Conservation (phyloP, 2,329 filamentous ascomycete species). For the Sclerotinia trifoliorum region DNA sequence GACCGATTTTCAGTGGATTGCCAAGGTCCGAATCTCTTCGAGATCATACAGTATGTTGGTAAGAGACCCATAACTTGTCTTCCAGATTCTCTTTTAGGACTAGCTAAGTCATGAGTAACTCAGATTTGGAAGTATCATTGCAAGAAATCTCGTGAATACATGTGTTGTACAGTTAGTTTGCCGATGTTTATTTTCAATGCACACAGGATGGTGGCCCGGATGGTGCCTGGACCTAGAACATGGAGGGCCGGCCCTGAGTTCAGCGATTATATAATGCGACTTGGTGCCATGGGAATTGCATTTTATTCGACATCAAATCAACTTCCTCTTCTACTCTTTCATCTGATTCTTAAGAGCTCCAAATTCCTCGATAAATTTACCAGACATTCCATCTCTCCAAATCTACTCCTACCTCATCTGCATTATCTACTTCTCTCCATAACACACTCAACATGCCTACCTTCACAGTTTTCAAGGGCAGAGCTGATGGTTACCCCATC, state of each 20-base stretch:
- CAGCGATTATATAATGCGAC: conserved; percentile 7
- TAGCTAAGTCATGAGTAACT: not conserved
- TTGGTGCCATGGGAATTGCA: not conserved
- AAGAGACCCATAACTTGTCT: not conserved
- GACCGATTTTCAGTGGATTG: too few relatives aligned
- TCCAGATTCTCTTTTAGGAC: conserved; percentile 4
- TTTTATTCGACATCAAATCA: conserved; percentile 6
- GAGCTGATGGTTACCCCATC: conserved; percentile 14
- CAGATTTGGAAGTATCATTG: not conserved
- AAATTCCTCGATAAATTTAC: conserved; percentile 3
- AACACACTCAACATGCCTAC: conserved; percentile 21
- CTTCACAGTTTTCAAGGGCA: conserved; percentile 28
- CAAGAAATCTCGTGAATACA: not conserved
- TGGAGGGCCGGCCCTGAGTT: conserved; percentile 15
- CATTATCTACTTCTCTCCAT: not conserved
- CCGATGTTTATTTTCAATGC: not conserved
- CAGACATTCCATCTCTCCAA: not conserved
- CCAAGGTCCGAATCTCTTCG: too few relatives aligned
- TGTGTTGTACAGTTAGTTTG: not conserved
- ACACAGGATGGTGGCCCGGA: not conserved
- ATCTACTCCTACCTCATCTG: not conserved
- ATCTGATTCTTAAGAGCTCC: not conserved
- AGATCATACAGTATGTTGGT: not conserved
- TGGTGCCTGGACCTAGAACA: not conserved
- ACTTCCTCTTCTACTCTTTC: conserved; percentile 1